phyloP scores from a whole-genome alignment of 495 filamentous ascomycete species.

The Cercophora scortea region DNA sequence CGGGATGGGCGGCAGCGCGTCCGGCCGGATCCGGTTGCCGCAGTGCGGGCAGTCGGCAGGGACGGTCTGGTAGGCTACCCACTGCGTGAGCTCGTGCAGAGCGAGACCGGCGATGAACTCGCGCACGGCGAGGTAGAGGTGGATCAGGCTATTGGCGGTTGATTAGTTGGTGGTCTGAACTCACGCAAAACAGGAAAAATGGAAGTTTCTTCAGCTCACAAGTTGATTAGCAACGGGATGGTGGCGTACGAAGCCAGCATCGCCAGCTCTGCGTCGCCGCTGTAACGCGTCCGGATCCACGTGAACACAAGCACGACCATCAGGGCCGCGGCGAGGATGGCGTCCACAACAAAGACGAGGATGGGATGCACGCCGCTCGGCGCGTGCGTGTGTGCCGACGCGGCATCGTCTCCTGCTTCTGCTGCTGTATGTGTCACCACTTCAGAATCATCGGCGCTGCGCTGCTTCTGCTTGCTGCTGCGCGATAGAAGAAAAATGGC shows the following conservation, averaged over 20 bases:
- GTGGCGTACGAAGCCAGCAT: conserved; percentile 36
- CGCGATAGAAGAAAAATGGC: conserved; percentile 21
- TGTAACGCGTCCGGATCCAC: conserved; percentile 20
- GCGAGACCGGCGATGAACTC: conserved; percentile 31
- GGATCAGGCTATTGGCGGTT: conserved; percentile 20
- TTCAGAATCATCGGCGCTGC: background rate
- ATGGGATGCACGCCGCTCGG: conserved; percentile 17
- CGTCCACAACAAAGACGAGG: conserved; percentile 30
- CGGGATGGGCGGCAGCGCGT: conserved; percentile 21
- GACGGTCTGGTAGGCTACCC: conserved; percentile 27
- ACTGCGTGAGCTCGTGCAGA: conserved; percentile 25
- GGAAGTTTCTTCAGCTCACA: conserved; percentile 23
- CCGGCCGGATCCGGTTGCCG: conserved; percentile 25
- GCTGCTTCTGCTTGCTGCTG: background rate
- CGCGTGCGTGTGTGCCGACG: conserved; percentile 2
- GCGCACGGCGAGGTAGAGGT: conserved; percentile 30
- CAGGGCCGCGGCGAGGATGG: conserved; percentile 23
- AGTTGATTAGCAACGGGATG: conserved; percentile 31
- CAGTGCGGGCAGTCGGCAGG: conserved; percentile 34
- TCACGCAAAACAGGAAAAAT: background rate
- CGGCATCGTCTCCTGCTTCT: conserved; percentile 5
- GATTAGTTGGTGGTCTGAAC: background rate
- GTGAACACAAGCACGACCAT: conserved; percentile 34
- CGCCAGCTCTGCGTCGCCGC: conserved; percentile 15
- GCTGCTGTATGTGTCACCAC: background rate